phyloP scores from a whole-genome alignment of 2,329 filamentous ascomycete species.

The Chalara sp. region DNA sequence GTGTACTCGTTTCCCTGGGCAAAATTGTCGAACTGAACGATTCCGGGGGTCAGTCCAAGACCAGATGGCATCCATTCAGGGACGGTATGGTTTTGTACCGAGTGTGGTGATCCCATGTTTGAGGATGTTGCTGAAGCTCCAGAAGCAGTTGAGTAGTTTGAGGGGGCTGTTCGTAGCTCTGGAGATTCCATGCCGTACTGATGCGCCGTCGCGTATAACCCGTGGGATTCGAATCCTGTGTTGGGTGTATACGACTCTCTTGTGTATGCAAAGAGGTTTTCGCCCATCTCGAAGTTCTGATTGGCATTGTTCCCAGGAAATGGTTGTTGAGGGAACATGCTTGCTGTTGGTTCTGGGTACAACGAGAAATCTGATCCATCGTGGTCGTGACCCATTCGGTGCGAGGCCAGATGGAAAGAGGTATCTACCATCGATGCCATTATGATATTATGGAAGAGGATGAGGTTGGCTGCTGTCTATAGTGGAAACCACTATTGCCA shows the following conservation, averaged over 20 bases:
- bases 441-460: conserved; percentile 51
- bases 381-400: conserved; percentile 38
- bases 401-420: conserved; percentile 82
- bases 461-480: conserved; percentile 15
- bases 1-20: conserved; percentile 22
- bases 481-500: conserved; percentile 19
- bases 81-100: conserved; percentile 20
- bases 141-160: conserved; percentile 27
- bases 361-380: conserved; percentile 33
- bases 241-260: conserved; percentile 30
- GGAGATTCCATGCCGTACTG: conserved; percentile 23
- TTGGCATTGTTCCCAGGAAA: conserved; percentile 41
- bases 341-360: conserved; percentile 37
- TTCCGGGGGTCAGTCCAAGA: conserved; percentile 23
- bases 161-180: conserved; percentile 22
- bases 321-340: conserved; percentile 33
- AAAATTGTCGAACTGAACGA: conserved; percentile 22
- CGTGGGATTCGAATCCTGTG: conserved; percentile 38
- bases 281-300: conserved; percentile 36
- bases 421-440: conserved; percentile 68
- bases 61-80: conserved; percentile 25
- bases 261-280: conserved; percentile 26
- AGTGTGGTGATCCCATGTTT: conserved; percentile 27
- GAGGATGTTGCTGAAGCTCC: conserved; percentile 26
- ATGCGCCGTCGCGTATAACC: conserved; percentile 37